These are phyloP conservation scores for Uncinocarpus reesii DNA, from an alignment of 2,329 filamentous ascomycete genomes.

Conservation along the genomic window DNA sequence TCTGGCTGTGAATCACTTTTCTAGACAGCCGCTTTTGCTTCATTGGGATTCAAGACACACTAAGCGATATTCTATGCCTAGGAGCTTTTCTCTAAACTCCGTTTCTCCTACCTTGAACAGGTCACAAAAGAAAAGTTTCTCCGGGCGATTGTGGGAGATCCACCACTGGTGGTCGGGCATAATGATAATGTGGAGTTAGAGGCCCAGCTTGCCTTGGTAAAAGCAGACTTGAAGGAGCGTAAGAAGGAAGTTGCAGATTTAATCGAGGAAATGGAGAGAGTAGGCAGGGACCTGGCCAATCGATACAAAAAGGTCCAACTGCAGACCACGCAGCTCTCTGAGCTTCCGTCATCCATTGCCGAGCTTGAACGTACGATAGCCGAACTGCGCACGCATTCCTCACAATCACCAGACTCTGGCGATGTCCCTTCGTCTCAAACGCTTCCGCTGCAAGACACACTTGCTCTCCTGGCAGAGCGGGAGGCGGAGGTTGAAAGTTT, in stretches of 20 bases:
- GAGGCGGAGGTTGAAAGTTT: conserved; percentile 34
- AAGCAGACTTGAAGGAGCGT: conserved; percentile 64
- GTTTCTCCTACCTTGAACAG: conserved; percentile 96
- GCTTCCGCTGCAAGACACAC: conserved; percentile 33
- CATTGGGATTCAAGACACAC: background rate
- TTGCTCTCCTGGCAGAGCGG: conserved; percentile 32
- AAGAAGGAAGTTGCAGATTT: conserved; percentile 69
- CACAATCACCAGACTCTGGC: conserved; percentile 50
- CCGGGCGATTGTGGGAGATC: conserved; percentile 80
- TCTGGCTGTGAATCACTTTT: background rate
- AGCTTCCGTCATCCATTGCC: conserved; percentile 44
- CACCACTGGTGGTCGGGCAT: conserved; percentile 71
- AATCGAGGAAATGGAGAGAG: conserved; percentile 61
- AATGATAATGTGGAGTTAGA: conserved; percentile 74
- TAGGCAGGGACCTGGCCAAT: conserved; percentile 55
- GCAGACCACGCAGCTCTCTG: conserved; percentile 42
- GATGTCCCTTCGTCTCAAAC: conserved; percentile 29
- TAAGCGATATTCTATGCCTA: conserved; percentile 21
- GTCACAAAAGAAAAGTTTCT: conserved; percentile 98
- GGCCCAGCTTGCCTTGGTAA: conserved; percentile 56
- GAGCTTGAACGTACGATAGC: conserved; percentile 43
- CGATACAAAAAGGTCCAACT: conserved; percentile 46
- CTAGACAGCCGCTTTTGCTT: background rate
- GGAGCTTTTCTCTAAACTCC: conserved; percentile 89
- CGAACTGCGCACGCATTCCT: conserved; percentile 44